A percentile compares a stretch with the other conserved stretches of the same genome.
Conservation (phyloP, 495 filamentous ascomycete species). For the Xylaria intraflava region DNA sequence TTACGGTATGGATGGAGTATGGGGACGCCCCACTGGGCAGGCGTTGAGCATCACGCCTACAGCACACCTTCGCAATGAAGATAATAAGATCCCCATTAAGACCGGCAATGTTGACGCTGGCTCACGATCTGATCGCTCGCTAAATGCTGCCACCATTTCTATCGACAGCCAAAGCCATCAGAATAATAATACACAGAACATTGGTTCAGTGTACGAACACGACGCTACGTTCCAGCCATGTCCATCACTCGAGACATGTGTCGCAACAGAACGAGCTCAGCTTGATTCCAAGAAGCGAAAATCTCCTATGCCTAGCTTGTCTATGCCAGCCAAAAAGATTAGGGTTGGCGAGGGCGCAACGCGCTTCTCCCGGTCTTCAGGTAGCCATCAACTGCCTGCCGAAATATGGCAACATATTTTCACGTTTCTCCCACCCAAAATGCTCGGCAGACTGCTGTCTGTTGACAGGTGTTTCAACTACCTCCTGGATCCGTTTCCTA, state of each 20-base stretch:
- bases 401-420: slow-evolving; percentile 54
- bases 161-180: neutral
- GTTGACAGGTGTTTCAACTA: slow-evolving; percentile 48
- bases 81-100: neutral
- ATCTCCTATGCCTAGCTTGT: slow-evolving; percentile 12
- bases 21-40: neutral
- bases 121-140: neutral
- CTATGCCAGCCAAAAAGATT: slow-evolving; percentile 27
- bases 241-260: neutral
- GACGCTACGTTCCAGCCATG: neutral
- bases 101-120: neutral
- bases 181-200: neutral
- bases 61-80: neutral
- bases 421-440: slow-evolving; percentile 45
- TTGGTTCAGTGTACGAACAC: neutral
- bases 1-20: neutral
- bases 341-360: slow-evolving; percentile 27
- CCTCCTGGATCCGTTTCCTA: slow-evolving; percentile 43
- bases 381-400: slow-evolving; percentile 30
- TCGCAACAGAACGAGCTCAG: slow-evolving; percentile 1
- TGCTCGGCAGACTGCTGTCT: slow-evolving; percentile 43
- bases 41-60: neutral
- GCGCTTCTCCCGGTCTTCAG: slow-evolving; percentile 25
- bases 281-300: slow-evolving; percentile 35
- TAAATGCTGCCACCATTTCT: neutral